Conservation (phyloP, 495 filamentous ascomycete genomes). For the Penicillium ochrochloron region DNA sequence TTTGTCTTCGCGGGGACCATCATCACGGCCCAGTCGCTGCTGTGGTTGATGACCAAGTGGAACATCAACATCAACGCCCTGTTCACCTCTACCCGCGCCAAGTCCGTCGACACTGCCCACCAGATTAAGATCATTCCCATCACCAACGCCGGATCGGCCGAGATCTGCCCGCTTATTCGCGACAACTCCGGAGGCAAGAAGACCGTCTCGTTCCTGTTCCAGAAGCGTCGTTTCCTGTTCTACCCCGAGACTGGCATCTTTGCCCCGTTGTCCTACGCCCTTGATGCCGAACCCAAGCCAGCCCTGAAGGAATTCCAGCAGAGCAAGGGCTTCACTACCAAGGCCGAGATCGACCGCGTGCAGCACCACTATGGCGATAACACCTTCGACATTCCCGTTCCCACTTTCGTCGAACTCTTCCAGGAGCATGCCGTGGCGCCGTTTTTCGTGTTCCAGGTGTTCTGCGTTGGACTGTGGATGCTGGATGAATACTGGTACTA, state of each 20-base stretch:
- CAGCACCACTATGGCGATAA: constrained; percentile 95
- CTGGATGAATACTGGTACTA: constrained; percentile 99
- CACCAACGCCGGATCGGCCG: constrained; percentile 84
- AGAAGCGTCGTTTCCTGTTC: constrained; percentile 96
- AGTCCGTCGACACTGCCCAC: constrained; percentile 73
- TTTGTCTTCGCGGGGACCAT: constrained; percentile 91
- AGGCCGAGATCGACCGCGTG: constrained; percentile 73
- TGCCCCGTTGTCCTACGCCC: constrained; percentile 78
- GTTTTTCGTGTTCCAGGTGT: constrained; percentile 99
- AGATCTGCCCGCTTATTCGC: constrained; percentile 79
- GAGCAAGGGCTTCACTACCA: constrained; percentile 69
- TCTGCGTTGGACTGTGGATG: constrained; percentile 98
- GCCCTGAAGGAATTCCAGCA: constrained; percentile 75
- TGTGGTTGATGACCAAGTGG: constrained; percentile 98
- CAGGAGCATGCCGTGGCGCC: constrained; percentile 97
- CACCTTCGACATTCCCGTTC: constrained; percentile 97
- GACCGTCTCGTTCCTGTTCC: constrained; percentile 90
- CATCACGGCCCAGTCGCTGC: constrained; percentile 81
- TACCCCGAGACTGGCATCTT: constrained; percentile 70
- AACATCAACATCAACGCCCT: constrained; percentile 81
- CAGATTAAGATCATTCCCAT: constrained; percentile 93
- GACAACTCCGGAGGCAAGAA: constrained; percentile 74
- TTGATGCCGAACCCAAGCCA: constrained; percentile 84
- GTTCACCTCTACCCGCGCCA: constrained; percentile 78
- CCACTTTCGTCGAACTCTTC: constrained; percentile 93